Conservation (phyloP, 2,329 filamentous ascomycete genomes). For the Colletotrichum salicis region DNA sequence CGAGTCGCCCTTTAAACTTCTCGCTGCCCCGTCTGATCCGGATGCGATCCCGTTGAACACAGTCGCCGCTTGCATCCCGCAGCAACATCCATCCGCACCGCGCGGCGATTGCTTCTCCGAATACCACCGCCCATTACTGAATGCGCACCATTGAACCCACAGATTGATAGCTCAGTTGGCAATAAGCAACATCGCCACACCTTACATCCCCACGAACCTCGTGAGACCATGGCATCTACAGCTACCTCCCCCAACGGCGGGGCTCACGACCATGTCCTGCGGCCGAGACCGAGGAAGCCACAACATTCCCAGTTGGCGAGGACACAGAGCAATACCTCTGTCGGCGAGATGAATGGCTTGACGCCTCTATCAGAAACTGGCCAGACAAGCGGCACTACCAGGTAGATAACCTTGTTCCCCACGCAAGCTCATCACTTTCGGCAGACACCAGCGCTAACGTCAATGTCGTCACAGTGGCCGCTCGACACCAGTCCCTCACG, state of each 20-base stretch:
- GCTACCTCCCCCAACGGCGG: slow-evolving; percentile 28
- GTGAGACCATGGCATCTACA: slow-evolving; percentile 25
- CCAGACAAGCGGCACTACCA: slow-evolving; percentile 33
- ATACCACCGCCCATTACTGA: not conserved
- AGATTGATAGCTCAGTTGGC: not conserved
- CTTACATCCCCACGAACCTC: not conserved
- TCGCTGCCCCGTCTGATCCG: slow-evolving; percentile 10
- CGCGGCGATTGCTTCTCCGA: not conserved
- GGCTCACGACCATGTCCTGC: slow-evolving; percentile 55
- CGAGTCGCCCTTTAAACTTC: not conserved
- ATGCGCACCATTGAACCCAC: not conserved
- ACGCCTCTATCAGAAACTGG: slow-evolving; percentile 28
- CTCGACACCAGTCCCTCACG: slow-evolving; percentile 84
- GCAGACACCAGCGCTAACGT: not conserved
- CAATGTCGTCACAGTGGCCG: slow-evolving; percentile 67
- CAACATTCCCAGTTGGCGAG: slow-evolving; percentile 53
- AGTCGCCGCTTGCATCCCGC: slow-evolving; percentile 12
- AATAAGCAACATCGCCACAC: not conserved
- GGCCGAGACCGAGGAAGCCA: slow-evolving; percentile 62
- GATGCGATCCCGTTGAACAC: slow-evolving; percentile 7
- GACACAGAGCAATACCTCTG: slow-evolving; percentile 33
- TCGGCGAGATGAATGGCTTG: slow-evolving; percentile 23
- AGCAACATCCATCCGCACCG: not conserved
- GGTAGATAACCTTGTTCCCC: slow-evolving; percentile 6
- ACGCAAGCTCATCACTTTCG: not conserved